phyloP scores from a whole-genome alignment of 176 grass and related monocot species.

The Elaeis guineensis region DNA sequence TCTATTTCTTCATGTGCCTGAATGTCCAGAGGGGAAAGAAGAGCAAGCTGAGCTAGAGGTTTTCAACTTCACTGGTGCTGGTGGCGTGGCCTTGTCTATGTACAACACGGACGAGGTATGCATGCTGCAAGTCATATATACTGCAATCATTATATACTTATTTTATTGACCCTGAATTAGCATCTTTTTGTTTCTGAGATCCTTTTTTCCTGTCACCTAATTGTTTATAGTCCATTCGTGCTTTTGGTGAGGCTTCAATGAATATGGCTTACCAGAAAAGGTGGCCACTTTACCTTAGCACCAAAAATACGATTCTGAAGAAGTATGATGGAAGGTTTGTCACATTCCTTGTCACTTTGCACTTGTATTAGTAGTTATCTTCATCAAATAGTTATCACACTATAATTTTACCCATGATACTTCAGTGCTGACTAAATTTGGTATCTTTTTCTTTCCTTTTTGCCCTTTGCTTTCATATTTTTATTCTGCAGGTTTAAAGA shows the following conservation, averaged over 20 bases:
- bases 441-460: too few relatives aligned
- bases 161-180: neutral
- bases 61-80: slow-evolving; percentile 89
- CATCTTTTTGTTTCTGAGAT: neutral
- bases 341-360: neutral
- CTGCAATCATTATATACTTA: neutral
- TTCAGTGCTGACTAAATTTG: too few relatives aligned
- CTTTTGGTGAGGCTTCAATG: slow-evolving; percentile 90
- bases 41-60: slow-evolving; percentile 76
- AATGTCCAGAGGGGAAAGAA: slow-evolving; percentile 60
- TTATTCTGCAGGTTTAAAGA: slow-evolving; percentile 67
- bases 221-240: slow-evolving; percentile 56
- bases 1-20: too few relatives aligned
- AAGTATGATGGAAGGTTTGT: slow-evolving; percentile 95
- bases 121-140: neutral
- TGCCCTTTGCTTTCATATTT: slow-evolving; percentile 7
- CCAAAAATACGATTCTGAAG: slow-evolving; percentile 98
- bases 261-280: slow-evolving; percentile 82
- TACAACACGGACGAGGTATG: slow-evolving; percentile 95
- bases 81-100: slow-evolving; percentile 91
- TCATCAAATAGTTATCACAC: too few relatives aligned
- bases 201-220: neutral
- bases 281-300: slow-evolving; percentile 96
- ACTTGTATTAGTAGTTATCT: too few relatives aligned
- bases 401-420: too few relatives aligned